phyloP scores from a whole-genome alignment of 306 rosid species.

The Prunus kanzakura region DNA sequence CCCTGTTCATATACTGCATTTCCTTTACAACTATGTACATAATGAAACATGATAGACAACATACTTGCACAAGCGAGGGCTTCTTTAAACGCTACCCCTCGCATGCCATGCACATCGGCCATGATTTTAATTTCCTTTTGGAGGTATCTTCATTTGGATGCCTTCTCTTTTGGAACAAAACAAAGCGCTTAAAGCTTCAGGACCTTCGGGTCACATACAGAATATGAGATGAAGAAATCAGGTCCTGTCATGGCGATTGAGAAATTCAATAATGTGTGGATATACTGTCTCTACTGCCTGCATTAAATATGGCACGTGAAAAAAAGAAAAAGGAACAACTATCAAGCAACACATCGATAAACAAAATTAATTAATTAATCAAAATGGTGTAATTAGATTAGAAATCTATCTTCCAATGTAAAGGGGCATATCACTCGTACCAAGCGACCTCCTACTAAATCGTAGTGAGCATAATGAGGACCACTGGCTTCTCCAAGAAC shows the following conservation, averaged over 20 bases:
- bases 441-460: conserved; percentile 81
- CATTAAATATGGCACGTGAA: conserved; percentile 11
- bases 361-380: background rate
- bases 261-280: conserved; percentile 68
- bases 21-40: background rate
- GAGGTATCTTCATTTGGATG: conserved; percentile 19
- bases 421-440: conserved; percentile 35
- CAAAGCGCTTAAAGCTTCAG: conserved; percentile 10
- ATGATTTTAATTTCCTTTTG: conserved; percentile 18
- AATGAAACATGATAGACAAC: background rate
- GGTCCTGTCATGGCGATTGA: conserved; percentile 58
- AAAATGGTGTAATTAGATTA: background rate
- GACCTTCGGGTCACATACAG: background rate
- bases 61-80: background rate
- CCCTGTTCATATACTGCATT: background rate
- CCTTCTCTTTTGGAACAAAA: conserved; percentile 18
- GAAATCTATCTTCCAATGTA: background rate
- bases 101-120: background rate
- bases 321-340: conserved; percentile 11
- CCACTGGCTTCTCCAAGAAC: conserved; percentile 77
- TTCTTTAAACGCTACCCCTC: background rate
- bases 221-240: conserved; percentile 26
- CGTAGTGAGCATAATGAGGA: conserved; percentile 89
- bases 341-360: conserved; percentile 5
- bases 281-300: conserved; percentile 74